phyloP scores from a whole-genome alignment of 345 rosid genomes.

The Euclidium syriacum region DNA sequence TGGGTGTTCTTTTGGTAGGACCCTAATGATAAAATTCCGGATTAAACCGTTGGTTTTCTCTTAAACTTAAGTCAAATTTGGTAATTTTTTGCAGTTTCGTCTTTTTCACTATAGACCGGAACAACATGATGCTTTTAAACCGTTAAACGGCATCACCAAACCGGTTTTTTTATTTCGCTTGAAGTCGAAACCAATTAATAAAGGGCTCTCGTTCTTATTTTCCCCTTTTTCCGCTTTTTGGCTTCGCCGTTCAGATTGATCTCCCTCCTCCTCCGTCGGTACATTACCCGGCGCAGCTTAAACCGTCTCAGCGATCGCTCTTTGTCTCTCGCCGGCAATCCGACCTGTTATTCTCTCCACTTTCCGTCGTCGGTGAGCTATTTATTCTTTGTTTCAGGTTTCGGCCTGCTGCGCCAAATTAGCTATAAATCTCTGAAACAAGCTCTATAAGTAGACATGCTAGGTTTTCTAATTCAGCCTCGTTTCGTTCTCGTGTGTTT shows the following conservation, averaged over 20 bases:
- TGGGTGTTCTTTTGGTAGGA: no score
- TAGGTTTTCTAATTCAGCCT: constrained; percentile 6
- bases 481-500: background rate
- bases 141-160: background rate
- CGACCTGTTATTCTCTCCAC: background rate
- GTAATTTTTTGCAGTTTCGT: no score
- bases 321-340: background rate
- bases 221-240: background rate
- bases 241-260: background rate
- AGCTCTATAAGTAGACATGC: background rate
- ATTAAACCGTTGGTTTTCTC: background rate
- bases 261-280: background rate
- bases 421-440: background rate
- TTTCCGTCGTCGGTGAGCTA: constrained; percentile 5
- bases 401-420: background rate
- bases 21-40: no score
- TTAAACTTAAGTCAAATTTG: background rate
- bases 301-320: background rate
- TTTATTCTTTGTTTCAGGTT: background rate
- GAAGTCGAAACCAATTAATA: background rate
- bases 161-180: background rate
- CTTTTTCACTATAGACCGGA: background rate
- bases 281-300: background rate
- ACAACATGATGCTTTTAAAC: background rate
- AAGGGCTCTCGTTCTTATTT: background rate